A percentile compares a stretch with the other conserved stretches of the same genome.
These are phyloP conservation scores for Protomyces inouyei DNA, from an alignment of 1,139 yeast genomes.

Conservation along the genomic window DNA sequence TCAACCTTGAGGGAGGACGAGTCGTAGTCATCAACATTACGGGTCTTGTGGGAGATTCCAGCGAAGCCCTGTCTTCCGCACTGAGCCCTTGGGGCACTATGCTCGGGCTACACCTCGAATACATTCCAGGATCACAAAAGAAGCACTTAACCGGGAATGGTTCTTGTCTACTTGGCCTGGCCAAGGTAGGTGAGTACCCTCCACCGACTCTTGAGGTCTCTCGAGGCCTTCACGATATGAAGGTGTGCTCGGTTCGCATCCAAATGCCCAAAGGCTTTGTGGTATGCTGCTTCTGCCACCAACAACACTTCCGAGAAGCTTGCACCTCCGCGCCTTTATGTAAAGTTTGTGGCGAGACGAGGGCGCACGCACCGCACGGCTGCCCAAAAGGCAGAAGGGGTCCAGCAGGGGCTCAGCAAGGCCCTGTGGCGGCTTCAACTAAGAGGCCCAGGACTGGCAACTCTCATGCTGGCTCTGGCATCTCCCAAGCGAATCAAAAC, in stretches of 20 bases:
- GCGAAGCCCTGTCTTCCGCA: neutral
- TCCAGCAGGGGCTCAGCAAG: too few species aligned
- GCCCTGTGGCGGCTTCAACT: too few species aligned
- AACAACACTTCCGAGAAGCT: neutral
- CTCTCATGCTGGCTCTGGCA: too few species aligned
- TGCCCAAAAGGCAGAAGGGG: neutral
- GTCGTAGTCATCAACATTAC: neutral
- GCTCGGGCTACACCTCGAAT: neutral
- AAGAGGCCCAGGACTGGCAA: too few species aligned
- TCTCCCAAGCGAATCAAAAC: too few species aligned
- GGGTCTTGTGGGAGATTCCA: neutral
- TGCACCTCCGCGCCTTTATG: neutral
- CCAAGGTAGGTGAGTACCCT: neutral
- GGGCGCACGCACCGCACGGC: neutral
- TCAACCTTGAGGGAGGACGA: neutral
- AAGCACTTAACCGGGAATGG: neutral
- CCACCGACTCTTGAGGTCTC: neutral
- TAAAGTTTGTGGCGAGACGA: neutral
- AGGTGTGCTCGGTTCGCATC: neutral
- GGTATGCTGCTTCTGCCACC: neutral
- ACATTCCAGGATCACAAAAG: neutral
- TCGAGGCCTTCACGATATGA: neutral
- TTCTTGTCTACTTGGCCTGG: neutral
- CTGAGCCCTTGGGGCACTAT: neutral
- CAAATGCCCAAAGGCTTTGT: neutral